These are phyloP conservation scores for Hysterangium stoloniferum DNA, from an alignment of 768 basidiomycete species.

Conservation along the genomic window DNA sequence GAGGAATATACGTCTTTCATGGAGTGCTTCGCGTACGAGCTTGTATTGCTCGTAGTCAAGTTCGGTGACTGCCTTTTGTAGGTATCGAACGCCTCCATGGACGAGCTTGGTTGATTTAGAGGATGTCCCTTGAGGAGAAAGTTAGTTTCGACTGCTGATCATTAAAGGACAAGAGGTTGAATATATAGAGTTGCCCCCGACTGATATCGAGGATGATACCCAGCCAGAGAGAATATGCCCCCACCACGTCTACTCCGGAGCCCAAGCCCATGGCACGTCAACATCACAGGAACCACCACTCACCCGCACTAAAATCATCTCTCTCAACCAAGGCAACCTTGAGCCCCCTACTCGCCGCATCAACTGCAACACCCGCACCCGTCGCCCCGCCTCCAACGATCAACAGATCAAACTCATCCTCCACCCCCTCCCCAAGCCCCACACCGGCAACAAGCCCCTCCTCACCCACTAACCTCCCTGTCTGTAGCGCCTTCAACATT, in stretches of 20 bases:
- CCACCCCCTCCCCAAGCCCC: too few relatives aligned
- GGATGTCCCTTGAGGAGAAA: slow-evolving; percentile 60
- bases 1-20: slow-evolving; percentile 88
- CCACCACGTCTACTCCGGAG: too few relatives aligned
- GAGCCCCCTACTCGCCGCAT: slow-evolving; percentile 86
- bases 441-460: slow-evolving; percentile 21
- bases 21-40: slow-evolving; percentile 89
- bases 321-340: slow-evolving; percentile 91
- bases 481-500: slow-evolving; percentile 52
- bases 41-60: slow-evolving; percentile 96
- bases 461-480: slow-evolving; percentile 21
- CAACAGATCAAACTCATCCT: slow-evolving; percentile 67
- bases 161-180: background rate
- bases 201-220: background rate
- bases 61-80: slow-evolving; percentile 94
- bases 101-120: slow-evolving; percentile 98
- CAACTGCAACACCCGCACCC: slow-evolving; percentile 92
- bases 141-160: background rate
- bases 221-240: too few relatives aligned
- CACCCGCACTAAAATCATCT: slow-evolving; percentile 86
- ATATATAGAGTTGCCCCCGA: background rate
- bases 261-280: too few relatives aligned
- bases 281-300: slow-evolving; percentile 16
- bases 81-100: slow-evolving; percentile 94
- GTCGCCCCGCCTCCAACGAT: slow-evolving; percentile 91